These are phyloP conservation scores for Rhynchosporium agropyri DNA, from an alignment of 2,329 filamentous ascomycete species.

Conservation along the genomic window DNA sequence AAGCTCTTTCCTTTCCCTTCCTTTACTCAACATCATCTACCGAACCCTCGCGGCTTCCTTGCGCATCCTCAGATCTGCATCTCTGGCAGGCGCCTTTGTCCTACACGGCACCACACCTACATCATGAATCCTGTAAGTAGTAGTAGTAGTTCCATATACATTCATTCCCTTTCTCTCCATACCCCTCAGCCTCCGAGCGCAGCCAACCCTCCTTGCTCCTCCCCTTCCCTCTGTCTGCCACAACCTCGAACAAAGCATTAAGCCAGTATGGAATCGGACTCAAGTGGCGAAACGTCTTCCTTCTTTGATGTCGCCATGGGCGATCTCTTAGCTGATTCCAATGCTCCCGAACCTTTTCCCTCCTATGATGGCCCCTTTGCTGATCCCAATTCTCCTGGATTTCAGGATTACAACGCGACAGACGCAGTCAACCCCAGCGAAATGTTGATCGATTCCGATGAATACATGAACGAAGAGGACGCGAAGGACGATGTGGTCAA, in stretches of 20 bases:
- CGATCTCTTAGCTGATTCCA: no score
- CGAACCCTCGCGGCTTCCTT: background rate
- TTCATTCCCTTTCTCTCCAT: constrained; percentile 8
- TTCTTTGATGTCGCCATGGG: no score
- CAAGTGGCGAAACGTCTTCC: no score
- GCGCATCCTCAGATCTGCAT: constrained; percentile 15
- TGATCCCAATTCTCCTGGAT: constrained; percentile 23
- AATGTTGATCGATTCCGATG: constrained; percentile 41
- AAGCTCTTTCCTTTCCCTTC: background rate
- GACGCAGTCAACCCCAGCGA: constrained; percentile 41
- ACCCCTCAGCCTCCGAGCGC: constrained; percentile 6
- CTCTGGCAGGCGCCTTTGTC: constrained; percentile 34
- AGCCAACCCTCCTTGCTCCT: constrained; percentile 3
- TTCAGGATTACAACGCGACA: constrained; percentile 35
- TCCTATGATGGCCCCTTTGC: background rate
- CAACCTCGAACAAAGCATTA: background rate
- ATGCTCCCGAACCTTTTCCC: no score
- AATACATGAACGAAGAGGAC: constrained; percentile 38
- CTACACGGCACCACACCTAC: constrained; percentile 19
- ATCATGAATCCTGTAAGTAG: constrained; percentile 20
- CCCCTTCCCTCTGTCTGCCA: background rate
- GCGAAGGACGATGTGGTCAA: constrained; percentile 46
- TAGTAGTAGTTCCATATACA: constrained; percentile 37
- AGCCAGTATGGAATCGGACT: constrained; percentile 9
- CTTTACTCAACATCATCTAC: background rate